Evolutionary conservation across 1,284 basidiomycete species (phyloP), one percentile per base, ranked within the genome.

Genomic region (Apiotrichum gamsii): DNA sequence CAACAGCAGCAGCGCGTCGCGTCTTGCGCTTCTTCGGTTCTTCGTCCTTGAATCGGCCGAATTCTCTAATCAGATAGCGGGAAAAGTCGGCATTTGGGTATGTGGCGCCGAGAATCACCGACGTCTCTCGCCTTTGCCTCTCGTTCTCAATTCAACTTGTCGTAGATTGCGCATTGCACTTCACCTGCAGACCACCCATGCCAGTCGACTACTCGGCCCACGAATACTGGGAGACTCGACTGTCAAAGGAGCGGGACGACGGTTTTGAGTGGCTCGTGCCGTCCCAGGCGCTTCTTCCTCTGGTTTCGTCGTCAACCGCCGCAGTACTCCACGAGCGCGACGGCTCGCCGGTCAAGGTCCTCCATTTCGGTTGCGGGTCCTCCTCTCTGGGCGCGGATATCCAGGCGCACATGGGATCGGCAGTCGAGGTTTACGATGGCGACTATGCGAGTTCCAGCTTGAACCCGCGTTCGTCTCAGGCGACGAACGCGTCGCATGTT

Each of bases 321-420:
- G 25, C 25, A 28, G 15, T n/a, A n/a, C n/a, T n/a, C n/a, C n/a
- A n/a, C n/a, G n/a, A n/a, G n/a, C n/a, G n/a, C n/a, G n/a, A n/a
- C n/a, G 31, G 3, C 15, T 43, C 10, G 14, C 31, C 5, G 11
- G 29, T 21, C 5, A 24, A 30, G 9, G n/a, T 21, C 13, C 50
- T 70, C 1, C 68, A 70, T 46, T 59, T 70, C 31, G 68, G 68
- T 5, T 62, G 64, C 34, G 68, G 68, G 2, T 64, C 65, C 10
- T 65, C 63, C 2, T 46, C 40, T 2, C 51, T 70, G 15, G 62
- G 64, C 2, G 20, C 18, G 1, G 49, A 60, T 14, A 23, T 59
- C 8, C 43, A 50, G 19, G 21, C 18, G 3, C 39, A 40, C 19
- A 38, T 65, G 1, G 43, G 41, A 8, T 10, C 31, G 9, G 20